phyloP scores from a whole-genome alignment of 352 stramenopile genomes.

The Phytophthora sp. region DNA sequence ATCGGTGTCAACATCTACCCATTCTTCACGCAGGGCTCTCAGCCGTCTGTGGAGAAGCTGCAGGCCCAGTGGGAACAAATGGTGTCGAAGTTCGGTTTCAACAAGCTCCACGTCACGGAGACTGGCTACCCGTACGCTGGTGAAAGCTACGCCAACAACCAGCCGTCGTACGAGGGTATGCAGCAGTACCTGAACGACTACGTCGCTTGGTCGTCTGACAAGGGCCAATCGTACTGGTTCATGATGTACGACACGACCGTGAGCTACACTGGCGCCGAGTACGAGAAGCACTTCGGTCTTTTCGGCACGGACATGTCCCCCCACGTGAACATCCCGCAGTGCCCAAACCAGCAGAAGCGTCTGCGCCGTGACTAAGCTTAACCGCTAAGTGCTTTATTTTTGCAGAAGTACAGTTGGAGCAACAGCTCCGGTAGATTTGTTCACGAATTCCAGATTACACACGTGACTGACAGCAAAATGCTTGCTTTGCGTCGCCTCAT shows the following conservation, averaged over 20 bases:
- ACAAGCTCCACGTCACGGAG: conserved; percentile 60
- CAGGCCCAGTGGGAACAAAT: conserved; percentile 55
- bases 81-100: conserved; percentile 36
- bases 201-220: conserved; percentile 17
- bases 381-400: too few species aligned
- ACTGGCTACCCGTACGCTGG: conserved; percentile 62
- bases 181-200: conserved; percentile 55
- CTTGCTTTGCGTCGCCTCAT: background rate
- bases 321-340: conserved; percentile 45
- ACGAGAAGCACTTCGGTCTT: conserved; percentile 67
- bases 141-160: conserved; percentile 30
- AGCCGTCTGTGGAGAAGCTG: conserved; percentile 56
- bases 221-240: conserved; percentile 51
- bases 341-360: conserved; percentile 20
- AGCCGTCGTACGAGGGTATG: conserved; percentile 37
- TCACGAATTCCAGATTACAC: conserved; percentile 8
- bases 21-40: conserved; percentile 46
- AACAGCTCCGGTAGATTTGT: too few species aligned
- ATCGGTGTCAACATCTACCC: conserved; percentile 57
- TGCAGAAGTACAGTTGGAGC: too few species aligned
- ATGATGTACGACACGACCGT: conserved; percentile 67
- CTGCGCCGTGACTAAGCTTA: conserved; percentile 17
- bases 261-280: conserved; percentile 47
- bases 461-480: too few species aligned
- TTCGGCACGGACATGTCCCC: conserved; percentile 41